Evolutionary conservation across 2,329 filamentous ascomycete genomes (phyloP), one percentile per base, ranked within the genome.

Genomic region (Monosporascus sp.): DNA sequence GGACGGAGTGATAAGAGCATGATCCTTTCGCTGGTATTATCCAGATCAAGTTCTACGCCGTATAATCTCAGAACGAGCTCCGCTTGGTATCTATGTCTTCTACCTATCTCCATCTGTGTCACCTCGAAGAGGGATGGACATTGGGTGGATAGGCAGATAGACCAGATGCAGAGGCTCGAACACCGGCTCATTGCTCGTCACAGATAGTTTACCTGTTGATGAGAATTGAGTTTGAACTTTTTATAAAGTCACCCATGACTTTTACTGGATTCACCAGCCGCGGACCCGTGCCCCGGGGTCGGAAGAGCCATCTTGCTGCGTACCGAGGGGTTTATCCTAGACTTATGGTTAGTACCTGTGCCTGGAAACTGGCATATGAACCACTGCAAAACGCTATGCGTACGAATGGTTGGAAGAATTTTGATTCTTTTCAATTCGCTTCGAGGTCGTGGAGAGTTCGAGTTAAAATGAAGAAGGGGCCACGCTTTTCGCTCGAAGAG

Each of bases 21-120:
- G 91, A 94, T 96, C 88, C 91, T 96, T 94, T 91, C 91, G 91
- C 91, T 91, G 88, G 90, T 90, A 94, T 94, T 93, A 93, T 92
- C 90, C 88, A 90, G 89, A 92, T 93, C 90, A 93, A 93, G 89
- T 93, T 91, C 54, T 77, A 79, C 79, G 87, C 90, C 89, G 90
- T 94, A 88, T 94, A 85, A 85, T 94, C 88, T 93, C 87, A 90
- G 83, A 68, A 64, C 66, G 62, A 64, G 63, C 60, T 65, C 64
- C 54, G 61, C 49, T 62, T 51, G 50, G 47, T 37, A 17, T 22
- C 24, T 52, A 48, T 26, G 38, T 51, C 53, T 24, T 59, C 54
- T 48, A n/a, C 40, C 31, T 45, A 61, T 59, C 54, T 59, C 55
- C 57, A 49, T 47, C 40, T 44, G 34, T 49, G 48, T 46, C 24